phyloP scores from a whole-genome alignment of 176 grass and related monocot genomes.

The Cocos nucifera region DNA sequence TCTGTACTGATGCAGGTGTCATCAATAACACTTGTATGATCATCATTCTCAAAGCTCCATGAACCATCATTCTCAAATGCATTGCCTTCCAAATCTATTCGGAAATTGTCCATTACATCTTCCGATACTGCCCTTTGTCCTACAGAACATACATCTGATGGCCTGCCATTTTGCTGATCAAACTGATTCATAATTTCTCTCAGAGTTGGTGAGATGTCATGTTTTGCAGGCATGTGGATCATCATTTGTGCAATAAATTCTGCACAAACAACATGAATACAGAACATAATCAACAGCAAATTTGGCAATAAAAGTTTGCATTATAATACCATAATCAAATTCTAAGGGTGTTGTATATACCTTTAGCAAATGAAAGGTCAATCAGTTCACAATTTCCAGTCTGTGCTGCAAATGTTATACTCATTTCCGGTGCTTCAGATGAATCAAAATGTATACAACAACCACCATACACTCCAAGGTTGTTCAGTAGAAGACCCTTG shows the following conservation, averaged over 20 bases:
- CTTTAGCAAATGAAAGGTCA: constrained; percentile 82
- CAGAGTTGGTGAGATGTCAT: constrained; percentile 82
- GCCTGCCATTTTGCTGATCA: constrained; percentile 80
- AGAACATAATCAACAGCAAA: not conserved
- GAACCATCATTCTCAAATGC: constrained; percentile 39
- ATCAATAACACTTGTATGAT: constrained; percentile 41
- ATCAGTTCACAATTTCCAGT: constrained; percentile 34
- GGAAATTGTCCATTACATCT: constrained; percentile 25
- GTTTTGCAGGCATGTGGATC: constrained; percentile 46
- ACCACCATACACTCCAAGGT: constrained; percentile 81
- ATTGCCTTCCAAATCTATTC: constrained; percentile 19
- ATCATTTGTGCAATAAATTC: constrained; percentile 74
- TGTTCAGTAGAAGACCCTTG: constrained; percentile 85
- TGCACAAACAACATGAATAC: constrained; percentile 22
- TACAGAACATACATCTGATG: constrained; percentile 28
- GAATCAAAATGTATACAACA: constrained; percentile 90
- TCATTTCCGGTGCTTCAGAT: constrained; percentile 66
- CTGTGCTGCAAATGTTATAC: constrained; percentile 34
- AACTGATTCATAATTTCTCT: constrained; percentile 68
- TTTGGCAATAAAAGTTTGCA: too few relatives aligned
- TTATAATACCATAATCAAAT: too few relatives aligned
- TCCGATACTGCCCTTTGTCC: constrained; percentile 35
- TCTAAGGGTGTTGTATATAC: constrained; percentile 23
- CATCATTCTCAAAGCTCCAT: constrained; percentile 65
- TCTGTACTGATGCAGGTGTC: constrained; percentile 29